Base-by-base conservation (phyloP, 129 eudicot species). In the Rutidosis leptorrhynchoides region DNA sequence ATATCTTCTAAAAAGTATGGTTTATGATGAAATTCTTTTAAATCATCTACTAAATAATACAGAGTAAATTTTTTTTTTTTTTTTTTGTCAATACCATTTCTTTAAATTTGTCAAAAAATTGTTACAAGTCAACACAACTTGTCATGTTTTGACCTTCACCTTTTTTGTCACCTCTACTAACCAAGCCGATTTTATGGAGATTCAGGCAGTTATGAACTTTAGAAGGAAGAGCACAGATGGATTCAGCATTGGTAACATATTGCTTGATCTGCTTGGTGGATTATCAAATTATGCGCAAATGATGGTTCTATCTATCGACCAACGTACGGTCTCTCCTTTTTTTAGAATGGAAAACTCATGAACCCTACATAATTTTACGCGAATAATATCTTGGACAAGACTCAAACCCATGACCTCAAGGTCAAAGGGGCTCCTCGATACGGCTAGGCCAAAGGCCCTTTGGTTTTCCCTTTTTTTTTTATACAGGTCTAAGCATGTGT, bases 231-330 rank as follows among this genome's bases (percentile, higher is more conserved):
- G 97, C 85, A 90, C 95, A 11, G 26, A 65, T 45, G 95, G 95
- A 46, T 87, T 87, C 68, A 84, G 95, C 83, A 90, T 87, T 19
- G 90, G 92, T 60, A 86, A 90, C 74, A 87, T 84, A 51, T 68
- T 87, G 73, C 91, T 90, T 70, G 97, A 90, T 80, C 79, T 87
- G 14, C 69, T 84, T 53, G 95, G 97, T 17, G 95, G 97, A 19
- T 14, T 87, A 23, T 77, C 91, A 57, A 87, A 77, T 64, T 86
- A 84, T 57, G 81, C 80, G 7, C 97, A 87, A 81, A 90, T 90
- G 95, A 68, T 70, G 8, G 87, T 80, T 65, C 95, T 82, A 71
- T 87, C 95, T 65, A 71, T 90, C 42, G 97, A 90, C 67, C 92
- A 84, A 63, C 60, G 92, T 84, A n/a, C n/a, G n/a, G n/a, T n/a